These are phyloP conservation scores for Amphirosellinia nigrospora DNA, from an alignment of 495 filamentous ascomycete genomes.

Conservation along the genomic window DNA sequence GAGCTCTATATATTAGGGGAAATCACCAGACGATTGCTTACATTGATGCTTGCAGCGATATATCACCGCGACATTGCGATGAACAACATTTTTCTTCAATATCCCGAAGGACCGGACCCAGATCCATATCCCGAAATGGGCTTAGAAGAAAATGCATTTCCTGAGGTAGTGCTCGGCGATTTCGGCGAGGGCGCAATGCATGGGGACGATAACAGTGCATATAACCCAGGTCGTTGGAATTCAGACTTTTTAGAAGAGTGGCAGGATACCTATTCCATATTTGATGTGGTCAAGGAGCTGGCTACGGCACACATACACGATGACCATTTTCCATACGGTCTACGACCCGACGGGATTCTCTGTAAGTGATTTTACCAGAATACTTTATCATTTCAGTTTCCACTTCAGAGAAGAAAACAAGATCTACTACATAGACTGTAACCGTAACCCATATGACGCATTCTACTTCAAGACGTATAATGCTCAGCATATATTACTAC, in stretches of 20 bases:
- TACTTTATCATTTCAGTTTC: not conserved
- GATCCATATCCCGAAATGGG: not conserved
- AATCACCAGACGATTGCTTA: not conserved
- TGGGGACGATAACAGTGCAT: not conserved
- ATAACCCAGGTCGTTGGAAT: not conserved
- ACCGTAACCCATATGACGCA: not conserved
- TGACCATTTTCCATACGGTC: no score
- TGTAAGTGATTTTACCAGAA: not conserved
- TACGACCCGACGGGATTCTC: not conserved
- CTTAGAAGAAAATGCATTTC: conserved; percentile 18
- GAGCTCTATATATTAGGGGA: not conserved
- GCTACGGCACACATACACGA: not conserved
- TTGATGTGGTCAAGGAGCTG: not conserved
- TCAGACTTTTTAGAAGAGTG: not conserved
- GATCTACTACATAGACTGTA: not conserved
- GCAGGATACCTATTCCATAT: conserved; percentile 17
- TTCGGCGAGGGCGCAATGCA: not conserved
- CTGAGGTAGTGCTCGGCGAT: conserved; percentile 17
- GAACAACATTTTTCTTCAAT: conserved; percentile 22
- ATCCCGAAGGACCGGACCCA: not conserved
- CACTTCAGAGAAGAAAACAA: not conserved
- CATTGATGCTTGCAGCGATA: not conserved
- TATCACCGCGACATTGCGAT: conserved; percentile 1
- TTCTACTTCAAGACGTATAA: not conserved
- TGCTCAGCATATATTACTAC: not conserved